These are phyloP conservation scores for Sugiyamaella grinbergsii DNA, from an alignment of 1,139 yeast species.

Conservation along the genomic window DNA sequence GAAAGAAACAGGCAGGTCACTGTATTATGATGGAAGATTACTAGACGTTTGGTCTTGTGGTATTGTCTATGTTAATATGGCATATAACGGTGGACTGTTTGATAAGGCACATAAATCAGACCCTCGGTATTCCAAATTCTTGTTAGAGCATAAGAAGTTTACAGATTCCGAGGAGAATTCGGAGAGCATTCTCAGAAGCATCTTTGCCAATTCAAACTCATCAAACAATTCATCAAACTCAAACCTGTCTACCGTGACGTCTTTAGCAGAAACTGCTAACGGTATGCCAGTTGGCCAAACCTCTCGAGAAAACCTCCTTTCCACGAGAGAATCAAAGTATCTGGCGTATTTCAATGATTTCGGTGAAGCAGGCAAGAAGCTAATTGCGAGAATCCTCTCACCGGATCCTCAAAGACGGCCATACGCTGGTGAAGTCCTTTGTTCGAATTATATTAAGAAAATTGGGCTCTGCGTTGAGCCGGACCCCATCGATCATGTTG, in stretches of 20 bases:
- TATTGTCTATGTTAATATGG: constrained; percentile 82
- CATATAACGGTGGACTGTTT: constrained; percentile 42
- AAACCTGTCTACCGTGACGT: constrained; percentile 3
- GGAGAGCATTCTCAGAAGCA: constrained; percentile 37
- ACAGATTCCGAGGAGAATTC: constrained; percentile 73
- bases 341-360: constrained; percentile 33
- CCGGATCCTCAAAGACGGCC: constrained; percentile 75
- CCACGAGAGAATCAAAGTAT: constrained; percentile 11
- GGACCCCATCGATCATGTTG: constrained; percentile 16
- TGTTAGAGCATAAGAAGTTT: constrained; percentile 50
- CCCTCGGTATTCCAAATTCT: constrained; percentile 32
- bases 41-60: constrained; percentile 94
- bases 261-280: constrained; percentile 2
- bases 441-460: constrained; percentile 82
- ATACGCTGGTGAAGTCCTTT: constrained; percentile 69
- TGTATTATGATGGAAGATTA: constrained; percentile 71
- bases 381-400: constrained; percentile 54
- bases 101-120: constrained; percentile 38
- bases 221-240: constrained; percentile 1
- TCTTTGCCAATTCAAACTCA: constrained; percentile 9
- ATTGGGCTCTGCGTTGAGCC: constrained; percentile 56
- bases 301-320: constrained; percentile 14
- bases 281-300: not conserved
- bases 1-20: constrained; percentile 20
- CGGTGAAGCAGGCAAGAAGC: constrained; percentile 35